Evolutionary conservation across 2,329 filamentous ascomycete genomes (phyloP).

Genomic region (Clonostachys chloroleuca): DNA sequence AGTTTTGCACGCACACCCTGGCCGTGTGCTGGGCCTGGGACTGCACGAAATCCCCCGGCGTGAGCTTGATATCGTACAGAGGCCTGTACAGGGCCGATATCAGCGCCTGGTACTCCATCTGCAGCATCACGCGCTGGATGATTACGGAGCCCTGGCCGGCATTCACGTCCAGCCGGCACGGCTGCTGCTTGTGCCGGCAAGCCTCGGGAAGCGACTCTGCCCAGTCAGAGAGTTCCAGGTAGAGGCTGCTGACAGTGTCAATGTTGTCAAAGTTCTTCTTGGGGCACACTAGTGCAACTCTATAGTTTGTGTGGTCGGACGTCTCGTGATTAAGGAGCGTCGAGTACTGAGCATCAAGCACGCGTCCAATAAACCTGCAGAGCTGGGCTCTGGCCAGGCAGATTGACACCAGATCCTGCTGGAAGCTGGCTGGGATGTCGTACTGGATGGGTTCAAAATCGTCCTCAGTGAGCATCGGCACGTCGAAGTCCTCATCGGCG

Average conservation of each 20-base stretch:
- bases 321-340: background rate
- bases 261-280: background rate
- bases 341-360: background rate
- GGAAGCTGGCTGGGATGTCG: constrained; percentile 64
- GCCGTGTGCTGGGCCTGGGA: background rate
- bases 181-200: background rate
- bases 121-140: background rate
- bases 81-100: background rate
- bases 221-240: background rate
- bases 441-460: constrained; percentile 80
- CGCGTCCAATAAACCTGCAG: constrained; percentile 72
- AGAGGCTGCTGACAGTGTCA: background rate
- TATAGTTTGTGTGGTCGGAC: background rate
- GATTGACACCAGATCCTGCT: constrained; percentile 77
- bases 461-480: constrained; percentile 78
- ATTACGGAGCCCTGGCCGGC: background rate
- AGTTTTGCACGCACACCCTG: background rate
- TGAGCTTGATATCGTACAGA: too few species aligned
- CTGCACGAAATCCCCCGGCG: background rate
- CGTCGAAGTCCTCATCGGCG: constrained; percentile 89
- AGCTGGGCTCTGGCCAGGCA: constrained; percentile 90
- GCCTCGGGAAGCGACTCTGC: background rate
- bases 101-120: background rate
- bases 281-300: background rate
- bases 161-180: too few species aligned